A percentile compares a stretch with the other conserved stretches of the same genome.
Evolutionary conservation across 2,329 filamentous ascomycete species (phyloP).

Genomic region (Fusarium sp.): DNA sequence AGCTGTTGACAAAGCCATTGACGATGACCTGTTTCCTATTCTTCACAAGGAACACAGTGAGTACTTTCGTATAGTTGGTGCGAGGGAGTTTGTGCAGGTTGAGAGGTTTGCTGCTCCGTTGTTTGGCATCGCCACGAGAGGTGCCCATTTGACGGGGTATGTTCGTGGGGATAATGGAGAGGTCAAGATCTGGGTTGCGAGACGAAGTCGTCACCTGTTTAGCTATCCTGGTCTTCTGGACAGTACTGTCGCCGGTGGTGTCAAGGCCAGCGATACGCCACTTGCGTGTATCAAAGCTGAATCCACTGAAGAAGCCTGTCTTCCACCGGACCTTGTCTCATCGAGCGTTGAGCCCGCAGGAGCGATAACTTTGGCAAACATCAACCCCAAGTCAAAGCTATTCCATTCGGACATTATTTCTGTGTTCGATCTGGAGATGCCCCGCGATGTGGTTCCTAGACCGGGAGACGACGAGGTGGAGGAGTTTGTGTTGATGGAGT

Average conservation of each 20-base stretch:
- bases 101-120: slow-evolving; percentile 73
- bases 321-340: slow-evolving; percentile 48
- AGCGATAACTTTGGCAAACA: slow-evolving; percentile 53
- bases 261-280: slow-evolving; percentile 74
- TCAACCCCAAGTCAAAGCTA: slow-evolving; percentile 44
- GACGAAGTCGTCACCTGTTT: slow-evolving; percentile 73
- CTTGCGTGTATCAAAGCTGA: slow-evolving; percentile 79
- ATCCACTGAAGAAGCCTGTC: slow-evolving; percentile 76
- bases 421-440: slow-evolving; percentile 80
- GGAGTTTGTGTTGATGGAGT: slow-evolving; percentile 75
- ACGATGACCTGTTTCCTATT: slow-evolving; percentile 54
- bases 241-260: slow-evolving; percentile 83
- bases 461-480: slow-evolving; percentile 85
- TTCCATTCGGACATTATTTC: slow-evolving; percentile 65
- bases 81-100: slow-evolving; percentile 57
- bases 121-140: slow-evolving; percentile 76
- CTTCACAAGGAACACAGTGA: slow-evolving; percentile 58
- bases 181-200: slow-evolving; percentile 78
- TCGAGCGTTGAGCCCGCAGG: slow-evolving; percentile 46
- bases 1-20: slow-evolving; percentile 55
- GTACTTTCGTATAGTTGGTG: slow-evolving; percentile 56
- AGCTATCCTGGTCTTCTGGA: slow-evolving; percentile 82
- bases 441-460: slow-evolving; percentile 67
- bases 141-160: slow-evolving; percentile 76
- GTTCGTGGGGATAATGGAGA: slow-evolving; percentile 54